Percentiles rank a stretch among this genome's conserved stretches.
Evolutionary conservation across 306 rosid genomes (phyloP).

Genomic region (Albizia julibrissin): DNA sequence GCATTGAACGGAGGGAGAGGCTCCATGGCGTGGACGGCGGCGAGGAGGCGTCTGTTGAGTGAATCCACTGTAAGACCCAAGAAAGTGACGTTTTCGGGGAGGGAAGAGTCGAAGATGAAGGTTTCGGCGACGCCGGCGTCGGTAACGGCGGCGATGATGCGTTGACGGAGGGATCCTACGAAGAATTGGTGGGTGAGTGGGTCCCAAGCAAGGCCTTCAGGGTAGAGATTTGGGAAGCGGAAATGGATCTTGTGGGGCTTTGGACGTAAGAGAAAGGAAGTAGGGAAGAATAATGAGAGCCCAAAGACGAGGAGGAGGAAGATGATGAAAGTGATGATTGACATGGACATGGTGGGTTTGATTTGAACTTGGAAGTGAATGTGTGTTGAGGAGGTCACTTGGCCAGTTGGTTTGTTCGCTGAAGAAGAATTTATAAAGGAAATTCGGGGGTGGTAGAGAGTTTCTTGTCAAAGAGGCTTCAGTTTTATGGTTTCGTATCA

Average conservation of each 20-base stretch:
- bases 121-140: slow-evolving; percentile 71
- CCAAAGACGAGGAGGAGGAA: slow-evolving; percentile 30
- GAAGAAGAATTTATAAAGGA: background rate
- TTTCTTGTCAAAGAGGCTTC: background rate
- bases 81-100: slow-evolving; percentile 68
- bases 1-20: slow-evolving; percentile 72
- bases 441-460: background rate
- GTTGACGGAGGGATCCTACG: slow-evolving; percentile 57
- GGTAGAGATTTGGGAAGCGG: slow-evolving; percentile 78
- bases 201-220: slow-evolving; percentile 74
- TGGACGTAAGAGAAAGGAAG: slow-evolving; percentile 34
- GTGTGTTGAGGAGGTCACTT: background rate
- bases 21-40: slow-evolving; percentile 44
- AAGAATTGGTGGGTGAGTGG: slow-evolving; percentile 65
- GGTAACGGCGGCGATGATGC: slow-evolving; percentile 63
- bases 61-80: slow-evolving; percentile 69
- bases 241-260: slow-evolving; percentile 62
- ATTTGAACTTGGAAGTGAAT: background rate
- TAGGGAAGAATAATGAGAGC: slow-evolving; percentile 10
- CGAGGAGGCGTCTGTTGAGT: slow-evolving; percentile 65
- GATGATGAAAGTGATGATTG: background rate
- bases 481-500: background rate
- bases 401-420: background rate
- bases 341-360: slow-evolving; percentile 18
- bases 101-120: slow-evolving; percentile 59